Evolutionary conservation across 2,329 filamentous ascomycete genomes (phyloP), one percentile per base, ranked within the genome.

Genomic region (Colletotrichum aenigma): DNA sequence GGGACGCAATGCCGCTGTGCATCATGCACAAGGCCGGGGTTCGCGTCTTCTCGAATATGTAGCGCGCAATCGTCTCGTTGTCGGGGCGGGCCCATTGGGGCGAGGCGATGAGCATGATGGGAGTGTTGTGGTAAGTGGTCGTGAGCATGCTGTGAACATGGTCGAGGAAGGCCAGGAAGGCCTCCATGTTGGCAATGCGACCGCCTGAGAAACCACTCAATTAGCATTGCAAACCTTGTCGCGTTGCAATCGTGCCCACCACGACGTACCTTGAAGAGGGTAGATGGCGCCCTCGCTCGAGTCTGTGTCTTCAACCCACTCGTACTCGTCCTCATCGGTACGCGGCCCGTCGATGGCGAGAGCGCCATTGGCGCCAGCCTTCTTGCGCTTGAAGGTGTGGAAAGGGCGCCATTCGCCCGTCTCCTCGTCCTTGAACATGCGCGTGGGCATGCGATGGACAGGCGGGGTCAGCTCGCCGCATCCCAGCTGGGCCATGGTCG

Each of bases 1-100:
- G 93, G 1, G 95, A 94, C 30, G 97, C 96, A 62, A 97, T 87
- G 4, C 95, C 96, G 79, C 95, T 94, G 85, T 98, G 95, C 87
- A 99, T 94, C 77, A 98, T 90, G 80, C 94, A 96, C 67, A 99
- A 94, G 0, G 95, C 96, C 0, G 97, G 97, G 0, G 95, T 97
- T 87, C 96, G 97, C 82, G 98, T 98, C 86, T 97, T 97, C 85
- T 99, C 97, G 81, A 99, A 99, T 78, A 98, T 92, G 87, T 98
- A 99, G 77, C 97, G 95, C 16, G 96, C 94, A 78, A 99, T 93
- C 52, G 91, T 91, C 85, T 98, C 96, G 82, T 94, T 94, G 84
- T 98, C 96, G 77, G 94, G 93, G 10, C 94, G 92, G 6, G 95
- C 96, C 96, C 97, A 99, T 79, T 93, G 93, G 6, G 97, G 96